Percentiles rank a stretch among this genome's conserved stretches.
phyloP scores from a whole-genome alignment of 306 rosid genomes.

The Argentina anserina region DNA sequence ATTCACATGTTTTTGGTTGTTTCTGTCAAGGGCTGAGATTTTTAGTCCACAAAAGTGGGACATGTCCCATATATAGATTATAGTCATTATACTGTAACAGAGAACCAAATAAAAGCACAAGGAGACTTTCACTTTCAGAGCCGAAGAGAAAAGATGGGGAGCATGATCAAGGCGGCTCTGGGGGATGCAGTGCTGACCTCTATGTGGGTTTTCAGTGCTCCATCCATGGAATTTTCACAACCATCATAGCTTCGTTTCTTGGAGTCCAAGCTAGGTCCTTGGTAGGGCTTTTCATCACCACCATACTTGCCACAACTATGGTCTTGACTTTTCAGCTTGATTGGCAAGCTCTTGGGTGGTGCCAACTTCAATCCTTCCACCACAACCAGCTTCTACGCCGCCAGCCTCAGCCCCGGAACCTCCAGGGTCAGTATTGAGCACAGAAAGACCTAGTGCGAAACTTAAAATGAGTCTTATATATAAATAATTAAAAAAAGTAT shows the following conservation, averaged over 20 bases:
- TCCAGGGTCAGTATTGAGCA: too few relatives aligned
- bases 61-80: not conserved
- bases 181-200: slow-evolving; percentile 56
- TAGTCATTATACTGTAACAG: too few relatives aligned
- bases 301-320: slow-evolving; percentile 22
- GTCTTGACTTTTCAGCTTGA: slow-evolving; percentile 23
- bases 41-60: not conserved
- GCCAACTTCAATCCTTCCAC: slow-evolving; percentile 54
- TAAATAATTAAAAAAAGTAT: too few relatives aligned
- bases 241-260: slow-evolving; percentile 27
- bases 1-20: not conserved
- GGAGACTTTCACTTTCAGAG: not conserved
- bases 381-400: slow-evolving; percentile 33
- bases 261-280: slow-evolving; percentile 33
- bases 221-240: slow-evolving; percentile 31
- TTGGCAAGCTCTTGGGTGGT: slow-evolving; percentile 35
- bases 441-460: too few relatives aligned
- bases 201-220: slow-evolving; percentile 45
- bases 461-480: too few relatives aligned
- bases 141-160: slow-evolving; percentile 24
- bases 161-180: slow-evolving; percentile 26
- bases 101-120: not conserved
- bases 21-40: not conserved
- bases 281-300: slow-evolving; percentile 39
- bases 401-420: slow-evolving; percentile 25